Percentiles rank a stretch among this genome's conserved stretches.
These are phyloP conservation scores for Sphaerulina musiva DNA, from an alignment of 2,329 filamentous ascomycete species.

Conservation along the genomic window DNA sequence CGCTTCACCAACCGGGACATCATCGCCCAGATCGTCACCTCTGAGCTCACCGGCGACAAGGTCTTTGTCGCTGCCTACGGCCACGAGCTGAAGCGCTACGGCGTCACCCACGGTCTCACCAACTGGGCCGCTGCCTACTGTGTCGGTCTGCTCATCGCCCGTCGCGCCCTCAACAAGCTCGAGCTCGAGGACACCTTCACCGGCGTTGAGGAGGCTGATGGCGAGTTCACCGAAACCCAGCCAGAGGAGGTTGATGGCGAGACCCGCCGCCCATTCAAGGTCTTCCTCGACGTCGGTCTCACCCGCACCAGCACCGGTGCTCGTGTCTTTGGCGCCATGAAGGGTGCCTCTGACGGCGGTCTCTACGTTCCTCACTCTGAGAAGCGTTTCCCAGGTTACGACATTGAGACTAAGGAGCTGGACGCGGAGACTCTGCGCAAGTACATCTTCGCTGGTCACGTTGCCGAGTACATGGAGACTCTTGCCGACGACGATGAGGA, in stretches of 20 bases:
- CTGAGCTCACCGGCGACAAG: conserved; percentile 97
- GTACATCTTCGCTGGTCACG: conserved; percentile 98
- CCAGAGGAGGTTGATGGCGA: conserved; percentile 83
- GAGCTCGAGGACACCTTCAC: conserved; percentile 85
- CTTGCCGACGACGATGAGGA: conserved; percentile 99
- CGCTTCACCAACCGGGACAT: conserved; percentile 83
- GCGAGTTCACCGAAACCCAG: conserved; percentile 94
- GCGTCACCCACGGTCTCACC: conserved; percentile 96
- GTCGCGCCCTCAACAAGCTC: conserved; percentile 95
- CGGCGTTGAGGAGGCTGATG: conserved; percentile 94
- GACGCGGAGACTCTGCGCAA: conserved; percentile 94
- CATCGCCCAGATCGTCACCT: conserved; percentile 93
- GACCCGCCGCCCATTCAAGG: conserved; percentile 95
- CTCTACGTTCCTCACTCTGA: conserved; percentile 96
- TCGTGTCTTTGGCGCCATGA: conserved; percentile 98
- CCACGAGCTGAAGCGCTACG: conserved; percentile 96
- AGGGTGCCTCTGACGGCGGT: conserved; percentile 97
- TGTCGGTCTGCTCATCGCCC: conserved; percentile 92
- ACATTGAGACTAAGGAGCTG: conserved; percentile 96
- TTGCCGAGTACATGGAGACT: conserved; percentile 99
- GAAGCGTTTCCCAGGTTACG: conserved; percentile 98
- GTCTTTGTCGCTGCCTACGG: conserved; percentile 87
- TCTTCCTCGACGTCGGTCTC: conserved; percentile 96
- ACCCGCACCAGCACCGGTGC: conserved; percentile 95
- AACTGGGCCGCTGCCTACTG: conserved; percentile 99